phyloP scores from a whole-genome alignment of 352 stramenopile genomes.

The Globisporangium yorkense region DNA sequence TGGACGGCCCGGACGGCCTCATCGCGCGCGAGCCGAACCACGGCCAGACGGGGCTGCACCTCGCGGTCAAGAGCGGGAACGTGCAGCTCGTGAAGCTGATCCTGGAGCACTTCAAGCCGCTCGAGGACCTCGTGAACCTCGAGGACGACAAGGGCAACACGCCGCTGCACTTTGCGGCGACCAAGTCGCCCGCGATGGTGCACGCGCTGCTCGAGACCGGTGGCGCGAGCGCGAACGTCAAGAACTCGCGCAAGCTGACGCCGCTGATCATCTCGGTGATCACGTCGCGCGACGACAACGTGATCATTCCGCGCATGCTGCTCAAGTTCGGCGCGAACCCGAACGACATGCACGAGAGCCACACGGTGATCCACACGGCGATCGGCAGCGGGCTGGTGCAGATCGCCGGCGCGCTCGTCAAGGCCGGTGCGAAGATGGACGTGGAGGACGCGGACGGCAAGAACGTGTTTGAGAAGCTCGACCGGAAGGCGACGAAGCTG shows the following conservation, averaged over 20 bases:
- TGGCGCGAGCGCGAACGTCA: constrained; percentile 76
- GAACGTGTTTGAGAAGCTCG: constrained; percentile 83
- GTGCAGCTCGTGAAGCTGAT: constrained; percentile 79
- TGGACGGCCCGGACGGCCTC: constrained; percentile 60
- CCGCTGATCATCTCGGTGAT: constrained; percentile 86
- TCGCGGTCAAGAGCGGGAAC: constrained; percentile 81
- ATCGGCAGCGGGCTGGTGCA: constrained; percentile 54
- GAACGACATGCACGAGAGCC: constrained; percentile 86
- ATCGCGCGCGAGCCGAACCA: constrained; percentile 78
- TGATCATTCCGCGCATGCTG: constrained; percentile 85
- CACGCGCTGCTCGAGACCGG: constrained; percentile 65
- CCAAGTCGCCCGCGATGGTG: constrained; percentile 80
- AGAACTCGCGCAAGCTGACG: constrained; percentile 83
- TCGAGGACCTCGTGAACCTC: constrained; percentile 78
- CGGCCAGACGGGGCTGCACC: constrained; percentile 73
- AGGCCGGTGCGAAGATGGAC: constrained; percentile 83
- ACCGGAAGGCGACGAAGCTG: constrained; percentile 62
- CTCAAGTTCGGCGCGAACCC: constrained; percentile 85
- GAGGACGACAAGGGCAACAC: constrained; percentile 88
- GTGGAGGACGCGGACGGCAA: constrained; percentile 80
- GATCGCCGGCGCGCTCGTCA: constrained; percentile 75
- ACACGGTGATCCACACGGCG: constrained; percentile 84
- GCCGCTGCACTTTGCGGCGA: constrained; percentile 80
- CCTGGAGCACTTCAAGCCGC: constrained; percentile 70
- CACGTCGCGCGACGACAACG: constrained; percentile 74